Base-by-base conservation (phyloP, 2,329 filamentous ascomycete species). In the Colletotrichum kahawae region DNA sequence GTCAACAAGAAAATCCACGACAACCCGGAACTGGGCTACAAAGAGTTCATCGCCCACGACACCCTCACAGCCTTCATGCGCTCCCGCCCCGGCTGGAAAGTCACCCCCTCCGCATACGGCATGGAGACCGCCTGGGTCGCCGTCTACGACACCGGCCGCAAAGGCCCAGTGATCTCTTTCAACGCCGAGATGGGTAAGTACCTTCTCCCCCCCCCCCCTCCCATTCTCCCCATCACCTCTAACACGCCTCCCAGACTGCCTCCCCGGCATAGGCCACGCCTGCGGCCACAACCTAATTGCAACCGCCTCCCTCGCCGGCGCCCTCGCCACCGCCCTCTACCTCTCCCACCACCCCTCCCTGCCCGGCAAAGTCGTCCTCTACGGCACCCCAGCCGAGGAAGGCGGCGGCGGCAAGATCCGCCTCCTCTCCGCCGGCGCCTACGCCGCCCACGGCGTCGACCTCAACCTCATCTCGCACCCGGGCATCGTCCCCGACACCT, bases 271-370 rank as follows among this genome's bases (percentile, higher is more conserved):
- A 9, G 88, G 88, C 43, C 88, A 90, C 77, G 88, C 88, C 9
- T 91, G 89, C 70, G 89, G 89, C 5, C 89, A 90, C 80, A 90
- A 90, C 76, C 83, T 90, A 48, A 90, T 90, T 69, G 88, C 88
- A 7, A 87, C 84, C 0, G 84, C 87, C 4, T 88, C 88, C 0
- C 80, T 90, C 12, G 84, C 87, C 1, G 87, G 82, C 4, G 87
- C 84, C 43, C 77, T 91, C 4, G 88, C 87, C 4, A 83, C 88
- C 2, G 87, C 86, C 0, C 79, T 84, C 34, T 78, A 86, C 6
- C 81, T 90, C 74, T 57, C 54, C 54, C 83, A 80, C 27, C 79
- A 82, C n/a, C 82, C 85, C 54, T 77, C 80, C 1, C 81, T 90
- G 5, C 79, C 84, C 0, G 88, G 88, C 8, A 86, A 84, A 65